Conservation (phyloP, 768 basidiomycete species). For the Pisolithus tinctorius region DNA sequence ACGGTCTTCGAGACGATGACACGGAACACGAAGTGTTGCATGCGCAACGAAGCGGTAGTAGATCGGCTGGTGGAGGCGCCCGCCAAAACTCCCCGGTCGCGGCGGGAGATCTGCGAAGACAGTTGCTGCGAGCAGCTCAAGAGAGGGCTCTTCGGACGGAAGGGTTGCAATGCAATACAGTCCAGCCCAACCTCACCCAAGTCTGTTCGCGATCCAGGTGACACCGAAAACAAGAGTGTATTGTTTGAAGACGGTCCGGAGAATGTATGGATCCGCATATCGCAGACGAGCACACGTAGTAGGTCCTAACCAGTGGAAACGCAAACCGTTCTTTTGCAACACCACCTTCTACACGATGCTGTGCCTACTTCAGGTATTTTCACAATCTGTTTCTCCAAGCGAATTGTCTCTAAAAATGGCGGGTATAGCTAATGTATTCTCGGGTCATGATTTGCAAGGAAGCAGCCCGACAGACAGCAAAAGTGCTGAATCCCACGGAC, state of each 20-base stretch:
- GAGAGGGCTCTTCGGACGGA: constrained; percentile 40
- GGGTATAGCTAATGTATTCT: constrained; percentile 72
- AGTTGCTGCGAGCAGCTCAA: constrained; percentile 69
- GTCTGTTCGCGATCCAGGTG: constrained; percentile 3
- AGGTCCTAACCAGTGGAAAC: constrained; percentile 28
- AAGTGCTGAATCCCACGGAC: constrained; percentile 58
- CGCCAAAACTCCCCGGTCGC: constrained; percentile 40
- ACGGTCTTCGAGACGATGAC: constrained; percentile 36
- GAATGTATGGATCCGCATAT: constrained; percentile 56
- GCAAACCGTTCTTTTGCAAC: constrained; percentile 79
- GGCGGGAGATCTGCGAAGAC: constrained; percentile 69
- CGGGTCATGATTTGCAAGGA: constrained; percentile 83
- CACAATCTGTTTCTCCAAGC: neutral
- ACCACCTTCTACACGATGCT: constrained; percentile 89
- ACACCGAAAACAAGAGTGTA: neutral
- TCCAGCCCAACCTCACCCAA: constrained; percentile 13
- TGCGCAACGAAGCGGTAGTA: constrained; percentile 30
- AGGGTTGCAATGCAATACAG: constrained; percentile 22
- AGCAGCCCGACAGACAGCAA: constrained; percentile 59
- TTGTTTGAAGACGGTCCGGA: constrained; percentile 14
- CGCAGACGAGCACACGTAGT: constrained; percentile 17
- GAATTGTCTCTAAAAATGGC: constrained; percentile 3
- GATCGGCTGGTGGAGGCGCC: constrained; percentile 39
- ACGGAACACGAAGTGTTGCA: constrained; percentile 21
- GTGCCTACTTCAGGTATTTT: constrained; percentile 73